Percentiles rank a stretch among this genome's conserved stretches.
Evolutionary conservation across 2,329 filamentous ascomycete genomes (phyloP).

Genomic region (Beauveria brongniartii): DNA sequence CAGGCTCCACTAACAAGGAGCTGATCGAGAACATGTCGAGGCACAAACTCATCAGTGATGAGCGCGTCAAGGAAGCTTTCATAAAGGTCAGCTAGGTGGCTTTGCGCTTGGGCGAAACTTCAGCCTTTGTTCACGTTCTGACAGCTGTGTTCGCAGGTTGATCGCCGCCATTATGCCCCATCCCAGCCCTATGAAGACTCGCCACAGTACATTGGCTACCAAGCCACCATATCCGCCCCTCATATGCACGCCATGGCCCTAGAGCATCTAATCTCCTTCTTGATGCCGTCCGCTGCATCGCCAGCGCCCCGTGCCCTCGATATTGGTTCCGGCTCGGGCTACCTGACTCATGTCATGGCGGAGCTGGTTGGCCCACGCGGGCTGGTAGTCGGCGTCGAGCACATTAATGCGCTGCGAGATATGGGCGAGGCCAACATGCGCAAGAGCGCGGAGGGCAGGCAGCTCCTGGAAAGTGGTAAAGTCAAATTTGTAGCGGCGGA

Average conservation of each 20-base stretch:
- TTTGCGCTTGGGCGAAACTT: slow-evolving; percentile 2
- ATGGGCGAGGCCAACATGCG: slow-evolving; percentile 57
- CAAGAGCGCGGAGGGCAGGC: slow-evolving; percentile 50
- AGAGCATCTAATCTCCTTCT: slow-evolving; percentile 38
- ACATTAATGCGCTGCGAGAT: slow-evolving; percentile 57
- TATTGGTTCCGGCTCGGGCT: slow-evolving; percentile 69
- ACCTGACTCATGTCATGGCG: slow-evolving; percentile 81
- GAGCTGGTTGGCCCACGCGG: slow-evolving; percentile 55
- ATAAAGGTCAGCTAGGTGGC: slow-evolving; percentile 42
- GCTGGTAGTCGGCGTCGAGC: slow-evolving; percentile 64
- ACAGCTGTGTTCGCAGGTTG: slow-evolving; percentile 49
- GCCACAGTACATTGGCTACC: slow-evolving; percentile 47
- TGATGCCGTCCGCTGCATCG: slow-evolving; percentile 27
- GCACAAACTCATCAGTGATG: slow-evolving; percentile 64
- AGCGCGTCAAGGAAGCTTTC: slow-evolving; percentile 72
- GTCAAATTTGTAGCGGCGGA: slow-evolving; percentile 71
- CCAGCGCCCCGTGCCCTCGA: slow-evolving; percentile 54
- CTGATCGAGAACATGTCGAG: slow-evolving; percentile 71
- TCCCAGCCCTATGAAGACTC: slow-evolving; percentile 56
- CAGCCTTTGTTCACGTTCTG: not conserved
- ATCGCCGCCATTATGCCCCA: slow-evolving; percentile 78
- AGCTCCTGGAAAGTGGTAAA: slow-evolving; percentile 53
- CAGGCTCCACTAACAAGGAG: slow-evolving; percentile 63
- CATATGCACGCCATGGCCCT: slow-evolving; percentile 53
- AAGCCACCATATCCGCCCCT: slow-evolving; percentile 50